Conservation (phyloP, 805 yeast species). For the Pichia rugopelliculosa region DNA sequence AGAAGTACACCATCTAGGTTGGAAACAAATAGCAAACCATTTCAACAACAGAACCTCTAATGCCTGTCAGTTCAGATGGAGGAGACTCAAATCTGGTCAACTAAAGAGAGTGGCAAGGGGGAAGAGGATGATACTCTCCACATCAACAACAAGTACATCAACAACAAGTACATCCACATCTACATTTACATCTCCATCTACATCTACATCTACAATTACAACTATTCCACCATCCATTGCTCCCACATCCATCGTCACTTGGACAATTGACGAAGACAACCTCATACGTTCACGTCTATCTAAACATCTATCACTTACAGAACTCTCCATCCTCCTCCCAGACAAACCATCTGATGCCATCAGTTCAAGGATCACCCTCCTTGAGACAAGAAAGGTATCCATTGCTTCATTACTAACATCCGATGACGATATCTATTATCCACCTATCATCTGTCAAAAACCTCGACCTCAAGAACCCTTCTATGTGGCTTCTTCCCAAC, state of each 20-base stretch:
- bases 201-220: not conserved
- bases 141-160: too few species aligned
- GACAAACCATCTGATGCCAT: constrained; percentile 71
- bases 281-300: constrained; percentile 45
- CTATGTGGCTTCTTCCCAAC: too few species aligned
- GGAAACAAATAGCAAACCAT: constrained; percentile 81
- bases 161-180: not conserved
- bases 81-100: constrained; percentile 40
- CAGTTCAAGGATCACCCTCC: constrained; percentile 46
- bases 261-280: constrained; percentile 69
- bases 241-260: constrained; percentile 11
- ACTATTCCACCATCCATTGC: not conserved
- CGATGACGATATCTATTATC: not conserved
- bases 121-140: not conserved
- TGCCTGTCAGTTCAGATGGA: constrained; percentile 88
- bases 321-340: constrained; percentile 65
- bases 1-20: constrained; percentile 76
- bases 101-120: constrained; percentile 2
- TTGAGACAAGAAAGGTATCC: constrained; percentile 24
- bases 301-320: constrained; percentile 60
- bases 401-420: constrained; percentile 10
- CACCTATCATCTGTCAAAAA: too few species aligned
- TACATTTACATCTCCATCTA: not conserved
- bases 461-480: too few species aligned
- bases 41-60: constrained; percentile 78